Base-by-base conservation (phyloP, 1,139 yeast genomes). In the Suhomyces panamericanus region DNA sequence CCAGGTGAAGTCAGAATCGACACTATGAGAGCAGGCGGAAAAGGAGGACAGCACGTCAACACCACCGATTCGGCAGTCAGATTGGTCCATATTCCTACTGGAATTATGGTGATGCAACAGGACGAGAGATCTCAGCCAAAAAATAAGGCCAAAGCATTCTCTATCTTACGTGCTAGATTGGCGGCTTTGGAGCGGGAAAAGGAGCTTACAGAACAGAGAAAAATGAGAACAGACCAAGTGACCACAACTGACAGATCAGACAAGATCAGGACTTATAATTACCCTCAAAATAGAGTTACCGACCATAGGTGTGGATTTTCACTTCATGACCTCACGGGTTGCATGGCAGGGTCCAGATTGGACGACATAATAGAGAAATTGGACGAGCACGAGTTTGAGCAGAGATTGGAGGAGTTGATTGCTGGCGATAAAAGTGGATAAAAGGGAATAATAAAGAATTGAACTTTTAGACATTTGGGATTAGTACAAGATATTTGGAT, bases 11-110 rank as follows among this genome's bases (percentile, higher is more conserved):
- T 93, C 13, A 76, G 96, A 49, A 81, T 93, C 5, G 99, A 95
- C 63, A 89, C 95, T 12, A 95, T 91, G 97, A 75, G 99, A 57
- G 89, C 99, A 0, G 83, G 96, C 43, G 99, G 99, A 3, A 87
- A 95, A 52, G 99, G 99, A 44, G 99, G 99, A 0, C 99, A 93
- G 67, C 99, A 95, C 62, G 99, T 93, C 39, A 93, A 95, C 61
- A 93, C 97, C 15, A 93, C 99, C 0, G 99, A 93, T 62, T 89
- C 97, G 1, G 99, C 99, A 0, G 98, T 93, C 15, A 76, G 99
- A 56, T 69, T 95, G 32, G 90, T 95, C 0, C 99, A 93, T 66
- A 73, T 86, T 15, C 98, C 99, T 2, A 84, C 96, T 0, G 97
- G 98, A 3, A 82, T 89, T 36, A 84, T 82, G 12, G 96, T 93